These are phyloP conservation scores for Amaranthus cruentus DNA, from an alignment of 148 eudicot species.

Conservation along the genomic window DNA sequence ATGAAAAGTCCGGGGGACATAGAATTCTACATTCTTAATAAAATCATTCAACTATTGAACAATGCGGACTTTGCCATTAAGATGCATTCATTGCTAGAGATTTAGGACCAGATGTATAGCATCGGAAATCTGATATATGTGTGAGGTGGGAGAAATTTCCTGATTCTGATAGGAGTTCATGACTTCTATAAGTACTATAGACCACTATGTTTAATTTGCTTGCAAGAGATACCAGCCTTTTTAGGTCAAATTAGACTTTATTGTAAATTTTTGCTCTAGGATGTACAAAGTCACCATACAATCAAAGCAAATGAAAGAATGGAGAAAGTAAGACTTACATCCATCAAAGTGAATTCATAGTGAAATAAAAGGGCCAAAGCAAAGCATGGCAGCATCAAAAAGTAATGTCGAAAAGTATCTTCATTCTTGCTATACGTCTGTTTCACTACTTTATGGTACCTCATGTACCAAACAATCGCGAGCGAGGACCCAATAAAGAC, in stretches of 20 bases:
- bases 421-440: conserved; percentile 43
- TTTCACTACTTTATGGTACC: conserved; percentile 47
- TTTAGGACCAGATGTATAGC: background rate
- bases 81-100: background rate
- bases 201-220: background rate
- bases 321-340: conserved; percentile 28
- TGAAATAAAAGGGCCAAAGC: conserved; percentile 45
- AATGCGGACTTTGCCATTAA: background rate
- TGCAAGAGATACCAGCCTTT: background rate
- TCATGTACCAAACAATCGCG: conserved; percentile 56
- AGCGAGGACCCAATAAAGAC: conserved; percentile 48
- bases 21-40: no score
- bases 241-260: background rate
- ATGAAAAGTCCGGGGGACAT: no score
- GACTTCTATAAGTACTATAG: background rate
- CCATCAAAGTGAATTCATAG: conserved; percentile 29
- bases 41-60: no score
- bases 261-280: background rate
- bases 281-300: background rate
- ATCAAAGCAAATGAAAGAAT: background rate
- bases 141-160: background rate
- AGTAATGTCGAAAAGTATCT: conserved; percentile 48
- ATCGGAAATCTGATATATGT: background rate
- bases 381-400: conserved; percentile 36
- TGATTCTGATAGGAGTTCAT: background rate